These are phyloP conservation scores for Arthrobotrys entomopaga DNA, from an alignment of 2,329 filamentous ascomycete species.

Conservation along the genomic window DNA sequence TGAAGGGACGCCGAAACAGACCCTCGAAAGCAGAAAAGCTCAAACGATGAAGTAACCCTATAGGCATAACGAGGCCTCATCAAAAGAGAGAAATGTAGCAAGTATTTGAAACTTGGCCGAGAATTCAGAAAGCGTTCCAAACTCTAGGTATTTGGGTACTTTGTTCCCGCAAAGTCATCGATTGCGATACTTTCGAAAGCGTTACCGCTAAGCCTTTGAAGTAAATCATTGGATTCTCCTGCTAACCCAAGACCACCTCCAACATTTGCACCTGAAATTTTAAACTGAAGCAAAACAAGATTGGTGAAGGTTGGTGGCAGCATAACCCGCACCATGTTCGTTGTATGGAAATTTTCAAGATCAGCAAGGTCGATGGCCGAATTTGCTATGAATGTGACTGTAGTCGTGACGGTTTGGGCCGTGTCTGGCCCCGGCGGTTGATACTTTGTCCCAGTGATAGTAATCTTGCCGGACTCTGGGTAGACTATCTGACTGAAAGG, in stretches of 20 bases:
- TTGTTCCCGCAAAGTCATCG: slow-evolving; percentile 30
- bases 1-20: no score
- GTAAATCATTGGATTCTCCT: not conserved
- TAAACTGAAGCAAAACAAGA: slow-evolving; percentile 16
- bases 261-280: slow-evolving; percentile 4
- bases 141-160: not conserved
- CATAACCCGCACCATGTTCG: slow-evolving; percentile 1
- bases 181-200: slow-evolving; percentile 19
- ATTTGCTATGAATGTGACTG: slow-evolving; percentile 7
- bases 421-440: not conserved
- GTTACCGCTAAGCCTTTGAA: not conserved
- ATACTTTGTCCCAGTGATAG: slow-evolving; percentile 19
- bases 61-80: no score
- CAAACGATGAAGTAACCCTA: no score
- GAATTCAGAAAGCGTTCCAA: not conserved
- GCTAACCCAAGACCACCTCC: not conserved
- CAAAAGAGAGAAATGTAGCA: no score
- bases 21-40: no score
- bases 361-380: not conserved
- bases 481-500: not conserved
- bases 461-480: slow-evolving; percentile 24
- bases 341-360: not conserved
- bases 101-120: no score
- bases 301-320: slow-evolving; percentile 3
- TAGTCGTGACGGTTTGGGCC: not conserved